Conservation (phyloP, 2,329 filamentous ascomycete species). For the Tolypocladium album region DNA sequence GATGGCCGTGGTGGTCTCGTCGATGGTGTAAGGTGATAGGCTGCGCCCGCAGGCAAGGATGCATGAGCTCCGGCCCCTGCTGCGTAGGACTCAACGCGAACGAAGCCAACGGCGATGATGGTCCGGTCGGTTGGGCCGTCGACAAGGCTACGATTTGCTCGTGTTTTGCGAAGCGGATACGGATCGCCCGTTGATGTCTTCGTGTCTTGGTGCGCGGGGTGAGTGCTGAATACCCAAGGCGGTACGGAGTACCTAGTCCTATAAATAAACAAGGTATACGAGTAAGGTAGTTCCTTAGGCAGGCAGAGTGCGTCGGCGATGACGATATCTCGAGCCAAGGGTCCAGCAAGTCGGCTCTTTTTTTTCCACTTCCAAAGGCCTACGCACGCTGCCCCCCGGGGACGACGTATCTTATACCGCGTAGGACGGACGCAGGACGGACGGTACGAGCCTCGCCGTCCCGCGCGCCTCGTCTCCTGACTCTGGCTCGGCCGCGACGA, state of each 20-base stretch:
- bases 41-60: background rate
- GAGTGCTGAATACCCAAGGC: background rate
- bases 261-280: background rate
- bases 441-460: constrained; percentile 2
- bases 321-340: background rate
- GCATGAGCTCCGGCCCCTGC: background rate
- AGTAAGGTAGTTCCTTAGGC: no score
- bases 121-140: background rate
- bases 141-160: background rate
- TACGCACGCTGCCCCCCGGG: background rate
- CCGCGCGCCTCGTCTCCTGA: constrained; percentile 4
- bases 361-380: background rate
- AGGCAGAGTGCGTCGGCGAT: background rate
- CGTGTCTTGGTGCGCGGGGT: background rate
- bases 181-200: background rate
- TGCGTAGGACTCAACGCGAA: background rate
- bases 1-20: background rate
- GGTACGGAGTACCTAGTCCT: background rate
- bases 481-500: background rate
- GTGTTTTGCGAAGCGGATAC: background rate
- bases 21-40: background rate
- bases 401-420: constrained; percentile 1
- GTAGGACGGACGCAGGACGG: background rate
- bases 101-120: background rate
- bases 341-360: background rate